Evolutionary conservation across 805 yeast genomes (phyloP), one percentile per base, ranked within the genome.

Genomic region (Kluyveromyces aestuarii): DNA sequence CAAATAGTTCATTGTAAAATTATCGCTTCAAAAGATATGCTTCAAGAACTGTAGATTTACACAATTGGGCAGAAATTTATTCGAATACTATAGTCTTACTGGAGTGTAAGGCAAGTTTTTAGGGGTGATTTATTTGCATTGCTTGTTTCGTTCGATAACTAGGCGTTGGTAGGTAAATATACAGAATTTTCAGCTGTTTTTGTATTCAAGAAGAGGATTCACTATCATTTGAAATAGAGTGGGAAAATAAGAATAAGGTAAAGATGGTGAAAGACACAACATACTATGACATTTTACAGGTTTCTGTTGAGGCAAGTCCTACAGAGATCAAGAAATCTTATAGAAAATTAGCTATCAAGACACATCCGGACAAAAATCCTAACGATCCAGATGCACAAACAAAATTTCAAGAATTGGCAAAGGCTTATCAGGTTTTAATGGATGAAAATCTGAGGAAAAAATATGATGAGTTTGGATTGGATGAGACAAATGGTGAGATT

Each of bases 301-400:
- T 91, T 16, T 57, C 68, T 25, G 74, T 82, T 18, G 77, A 77
- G 11, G 97, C 97, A 17, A 75, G 85, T 0, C 82, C 82, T 5
- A 72, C 78, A 10, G 96, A 93, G 54, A 87, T 93, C 67, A 93
- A 93, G 68, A 88, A 88, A 64, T 96, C 97, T 0, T 93, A 93
- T 67, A 76, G 99, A 53, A 86, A 85, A 64, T 81, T 81, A 65
- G 98, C 98, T 8, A 84, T 91, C 67, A 74, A 73, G 50, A 85
- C 87, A 45, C 99, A 91, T 66, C 99, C 99, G 1, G 99, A 93
- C 66, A 93, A 93, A 71, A 88, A 91, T 61, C 96, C 95, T n/a
- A 82, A 85, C 59, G 95, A 93, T 63, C 95, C 93, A 39, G 77
- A 79, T 11, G 99, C 99, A 14, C 88, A 91, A 13, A 79, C 77